Conservation (phyloP, 352 stramenopile genomes). For the Plasmopara halstedii region DNA sequence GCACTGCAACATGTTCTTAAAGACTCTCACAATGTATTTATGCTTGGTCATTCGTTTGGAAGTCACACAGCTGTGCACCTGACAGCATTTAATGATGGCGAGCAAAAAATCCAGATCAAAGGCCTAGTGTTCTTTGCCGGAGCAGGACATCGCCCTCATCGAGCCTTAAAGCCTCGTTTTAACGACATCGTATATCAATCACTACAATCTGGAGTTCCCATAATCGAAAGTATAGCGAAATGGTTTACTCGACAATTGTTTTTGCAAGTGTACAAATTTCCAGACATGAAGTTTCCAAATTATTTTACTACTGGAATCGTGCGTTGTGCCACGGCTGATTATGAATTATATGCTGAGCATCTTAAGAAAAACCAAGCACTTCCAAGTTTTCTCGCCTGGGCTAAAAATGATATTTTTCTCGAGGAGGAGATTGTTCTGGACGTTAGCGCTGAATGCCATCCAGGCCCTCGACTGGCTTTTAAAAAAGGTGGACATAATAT, state of each 20-base stretch:
- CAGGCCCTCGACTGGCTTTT: conserved; percentile 37
- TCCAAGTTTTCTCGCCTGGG: conserved; percentile 46
- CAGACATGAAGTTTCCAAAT: conserved; percentile 28
- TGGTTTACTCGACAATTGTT: conserved; percentile 37
- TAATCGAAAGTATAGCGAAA: conserved; percentile 12
- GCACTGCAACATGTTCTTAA: conserved; percentile 32
- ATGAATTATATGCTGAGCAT: conserved; percentile 24
- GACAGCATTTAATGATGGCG: conserved; percentile 27
- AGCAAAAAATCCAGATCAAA: conserved; percentile 25
- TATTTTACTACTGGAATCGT: conserved; percentile 55
- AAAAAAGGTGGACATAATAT: conserved; percentile 57
- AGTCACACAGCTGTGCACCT: conserved; percentile 47
- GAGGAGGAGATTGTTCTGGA: conserved; percentile 43
- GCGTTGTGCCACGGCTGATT: conserved; percentile 43
- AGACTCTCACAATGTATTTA: conserved; percentile 30
- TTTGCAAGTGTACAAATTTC: conserved; percentile 40
- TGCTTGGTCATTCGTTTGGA: conserved; percentile 63
- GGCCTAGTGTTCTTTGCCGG: conserved; percentile 44
- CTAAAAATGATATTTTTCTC: conserved; percentile 52
- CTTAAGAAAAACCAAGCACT: conserved; percentile 25
- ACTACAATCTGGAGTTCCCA: conserved; percentile 20
- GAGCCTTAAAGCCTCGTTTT: conserved; percentile 25
- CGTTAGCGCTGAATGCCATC: conserved; percentile 26
- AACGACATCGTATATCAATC: conserved; percentile 27
- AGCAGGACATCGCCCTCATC: conserved; percentile 39